Base-by-base conservation (phyloP, 805 yeast species). In the Ogataea salicorniae region DNA sequence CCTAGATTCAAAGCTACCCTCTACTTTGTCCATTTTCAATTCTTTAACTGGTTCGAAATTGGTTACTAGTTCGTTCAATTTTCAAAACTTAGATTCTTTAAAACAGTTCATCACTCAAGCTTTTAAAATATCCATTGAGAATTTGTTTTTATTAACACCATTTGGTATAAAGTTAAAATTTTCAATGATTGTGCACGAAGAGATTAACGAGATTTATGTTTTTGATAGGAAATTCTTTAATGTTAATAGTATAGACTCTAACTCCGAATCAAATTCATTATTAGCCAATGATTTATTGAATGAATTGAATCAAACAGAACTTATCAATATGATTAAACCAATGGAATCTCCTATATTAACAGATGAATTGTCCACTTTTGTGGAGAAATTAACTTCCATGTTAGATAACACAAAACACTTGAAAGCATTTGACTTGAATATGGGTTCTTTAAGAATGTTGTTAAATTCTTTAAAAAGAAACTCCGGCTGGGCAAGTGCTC, bases 131-230 rank as follows among this genome's bases (percentile, higher is more conserved):
- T 71, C 76, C 0, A 34, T 54, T 0, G 68, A 63, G 23, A 71
- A 73, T 44, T 54, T 75, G 39, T 71, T 84, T 53, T 66, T 85
- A 14, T 63, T 85, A 36, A 74, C 89, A 2, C 79, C 89, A 1
- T 81, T 76, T 60, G 91, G 91, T 0, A 73, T 79, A 41, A 80
- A 77, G 55, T 68, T 85, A 52, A 80, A 77, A 60, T 76, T 69
- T 60, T 72, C 71, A 57, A 73, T 71, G 72, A 70, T 72, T 40
- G 69, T 65, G 5, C 66, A 63, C 48, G 69, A 77, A 53, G 83
- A 79, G 49, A 61, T 75, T 31, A 69, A 68, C 45, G 85, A 81
- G 49, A 68, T 84, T 4, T 84, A 75, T 60, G 80, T 79, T 1
- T 84, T 74, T 63, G 89, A 85, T 61, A 77, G 83, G 60, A 72